Evolutionary conservation across 345 rosid genomes (phyloP).

Genomic region (Corchorus olitorius): DNA sequence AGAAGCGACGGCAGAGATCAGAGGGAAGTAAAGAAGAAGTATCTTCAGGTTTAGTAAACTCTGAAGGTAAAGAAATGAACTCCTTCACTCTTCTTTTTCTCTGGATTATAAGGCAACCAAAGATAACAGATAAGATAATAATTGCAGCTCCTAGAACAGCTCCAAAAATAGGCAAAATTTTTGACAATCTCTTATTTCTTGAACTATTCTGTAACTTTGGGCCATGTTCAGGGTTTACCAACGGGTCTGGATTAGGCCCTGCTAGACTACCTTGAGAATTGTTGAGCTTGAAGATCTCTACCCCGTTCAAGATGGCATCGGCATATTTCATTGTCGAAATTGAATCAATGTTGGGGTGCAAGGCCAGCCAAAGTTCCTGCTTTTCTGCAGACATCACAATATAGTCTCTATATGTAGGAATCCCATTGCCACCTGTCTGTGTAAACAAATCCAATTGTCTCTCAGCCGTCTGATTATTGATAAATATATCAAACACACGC

Average conservation of each 20-base stretch:
- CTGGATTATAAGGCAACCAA: background rate
- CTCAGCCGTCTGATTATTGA: conserved; percentile 23
- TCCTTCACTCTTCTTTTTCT: background rate
- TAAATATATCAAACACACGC: conserved; percentile 30
- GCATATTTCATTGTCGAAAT: background rate
- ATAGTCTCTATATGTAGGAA: conserved; percentile 38
- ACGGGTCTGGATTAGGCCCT: conserved; percentile 31
- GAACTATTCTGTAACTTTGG: background rate
- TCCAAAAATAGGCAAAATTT: background rate
- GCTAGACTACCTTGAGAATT: conserved; percentile 14
- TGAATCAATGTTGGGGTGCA: conserved; percentile 20
- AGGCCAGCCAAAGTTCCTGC: conserved; percentile 19
- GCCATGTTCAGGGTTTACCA: background rate
- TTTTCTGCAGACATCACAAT: background rate
- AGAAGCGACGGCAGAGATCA: conserved; percentile 34
- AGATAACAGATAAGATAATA: background rate
- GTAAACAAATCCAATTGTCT: background rate
- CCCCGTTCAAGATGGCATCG: conserved; percentile 44
- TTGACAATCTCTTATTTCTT: conserved; percentile 11
- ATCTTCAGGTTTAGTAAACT: background rate
- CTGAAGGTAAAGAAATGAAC: background rate
- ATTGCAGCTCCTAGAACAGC: background rate
- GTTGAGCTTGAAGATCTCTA: conserved; percentile 43
- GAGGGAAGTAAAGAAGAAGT: conserved; percentile 19
- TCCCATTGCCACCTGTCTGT: conserved; percentile 20